Base-by-base conservation (phyloP, 2,329 filamentous ascomycete species). In the Didymella sp. region DNA sequence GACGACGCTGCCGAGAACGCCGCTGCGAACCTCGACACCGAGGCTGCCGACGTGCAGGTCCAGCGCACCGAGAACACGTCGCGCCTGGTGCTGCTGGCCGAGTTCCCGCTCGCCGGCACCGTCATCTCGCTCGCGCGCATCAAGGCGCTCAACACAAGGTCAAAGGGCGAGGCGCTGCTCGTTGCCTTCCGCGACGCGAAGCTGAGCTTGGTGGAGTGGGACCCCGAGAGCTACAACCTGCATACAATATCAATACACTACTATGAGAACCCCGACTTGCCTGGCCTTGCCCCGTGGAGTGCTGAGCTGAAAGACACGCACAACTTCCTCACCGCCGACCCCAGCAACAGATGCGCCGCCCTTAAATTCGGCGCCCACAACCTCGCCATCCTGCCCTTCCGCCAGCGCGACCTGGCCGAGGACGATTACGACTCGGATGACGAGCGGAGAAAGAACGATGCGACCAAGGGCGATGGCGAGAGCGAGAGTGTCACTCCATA, bases 161-260 rank as follows among this genome's bases (percentile, higher is more conserved):
- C 90, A 21, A 91, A 91, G 17, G 93, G 91, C 56, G 91, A 97
- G 60, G 89, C 89, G 43, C 82, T 99, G 52, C 80, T 99, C 52
- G 77, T 98, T 55, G 89, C 92, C 0, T 90, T 94, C 77, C 89
- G 90, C 71, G 92, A 96, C 78, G 95, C 95, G 38, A 96, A 96
- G 78, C 84, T 98, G 72, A 96, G 91, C 76, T 82, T 99, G 75
- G 84, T 96, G 53, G 91, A 97, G 79, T 99, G 95, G 95, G 91
- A 98, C 73, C 87, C 91, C 8, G 87, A 89, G 73, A 87, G 86
- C 64, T 84, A 90, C 76, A 85, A 86, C 48, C 87, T 98, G 67
- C 88, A 89, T 67, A 98, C 94, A 50, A 86, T 95, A 61, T 98
- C 94, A 48, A 94, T 99, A 69, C 95, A 99, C 80, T 98, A 93